Percentiles rank a stretch among this genome's conserved stretches.
phyloP scores from a whole-genome alignment of 805 yeast species.

The Kuraishia capsulata region DNA sequence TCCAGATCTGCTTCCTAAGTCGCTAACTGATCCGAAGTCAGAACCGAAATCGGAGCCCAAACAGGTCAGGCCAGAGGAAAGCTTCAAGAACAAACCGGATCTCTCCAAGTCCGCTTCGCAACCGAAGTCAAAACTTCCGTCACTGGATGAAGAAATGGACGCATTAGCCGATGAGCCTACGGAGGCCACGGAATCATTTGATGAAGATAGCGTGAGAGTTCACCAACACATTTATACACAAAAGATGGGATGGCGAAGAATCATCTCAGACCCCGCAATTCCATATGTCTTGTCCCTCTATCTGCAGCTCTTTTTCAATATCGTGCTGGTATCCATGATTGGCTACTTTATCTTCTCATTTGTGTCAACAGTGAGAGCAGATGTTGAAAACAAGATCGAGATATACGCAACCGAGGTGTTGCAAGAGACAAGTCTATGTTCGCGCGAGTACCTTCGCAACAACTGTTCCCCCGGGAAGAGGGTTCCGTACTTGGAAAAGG shows the following conservation, averaged over 20 bases:
- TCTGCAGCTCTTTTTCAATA: constrained; percentile 54
- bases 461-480: constrained; percentile 57
- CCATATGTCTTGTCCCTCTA: constrained; percentile 56
- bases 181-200: constrained; percentile 3
- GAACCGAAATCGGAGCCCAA: neutral
- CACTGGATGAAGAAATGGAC: neutral
- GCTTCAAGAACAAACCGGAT: neutral
- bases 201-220: neutral
- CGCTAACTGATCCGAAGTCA: neutral
- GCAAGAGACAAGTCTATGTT: constrained; percentile 60
- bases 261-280: constrained; percentile 29
- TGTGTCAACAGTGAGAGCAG: constrained; percentile 44
- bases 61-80: neutral
- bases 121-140: neutral
- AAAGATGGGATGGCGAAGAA: neutral
- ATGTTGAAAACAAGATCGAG: constrained; percentile 64
- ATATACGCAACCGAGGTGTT: constrained; percentile 49
- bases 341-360: constrained; percentile 42
- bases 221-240: no score
- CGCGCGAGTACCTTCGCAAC: constrained; percentile 60
- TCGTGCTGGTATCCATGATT: constrained; percentile 39
- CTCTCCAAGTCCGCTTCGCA: no score
- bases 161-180: neutral
- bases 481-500: constrained; percentile 65
- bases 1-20: neutral